These are phyloP conservation scores for Dactylonectria macrodidyma DNA, from an alignment of 2,329 filamentous ascomycete genomes.

Conservation along the genomic window DNA sequence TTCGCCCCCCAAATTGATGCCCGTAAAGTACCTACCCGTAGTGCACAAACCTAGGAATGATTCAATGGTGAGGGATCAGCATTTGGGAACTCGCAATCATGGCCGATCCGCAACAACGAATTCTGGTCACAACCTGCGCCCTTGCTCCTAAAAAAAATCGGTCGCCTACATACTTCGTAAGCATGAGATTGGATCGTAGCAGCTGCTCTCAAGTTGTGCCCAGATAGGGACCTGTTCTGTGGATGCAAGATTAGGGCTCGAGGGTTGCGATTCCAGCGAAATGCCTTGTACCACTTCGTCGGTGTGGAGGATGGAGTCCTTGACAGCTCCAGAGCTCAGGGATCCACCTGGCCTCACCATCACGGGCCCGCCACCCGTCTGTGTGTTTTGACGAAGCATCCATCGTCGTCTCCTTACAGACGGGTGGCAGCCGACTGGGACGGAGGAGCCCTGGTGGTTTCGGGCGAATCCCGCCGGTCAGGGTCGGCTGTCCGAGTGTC, in stretches of 20 bases:
- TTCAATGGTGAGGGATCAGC: constrained; percentile 1
- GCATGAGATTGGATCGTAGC: constrained; percentile 16
- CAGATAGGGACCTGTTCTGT: constrained; percentile 37
- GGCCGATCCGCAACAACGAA: not conserved
- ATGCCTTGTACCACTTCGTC: constrained; percentile 44
- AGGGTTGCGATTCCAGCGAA: constrained; percentile 42
- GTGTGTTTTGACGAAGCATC: constrained; percentile 42
- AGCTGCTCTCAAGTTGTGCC: constrained; percentile 14
- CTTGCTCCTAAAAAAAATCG: constrained; percentile 3
- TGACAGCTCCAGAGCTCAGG: constrained; percentile 40
- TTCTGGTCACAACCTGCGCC: constrained; percentile 14
- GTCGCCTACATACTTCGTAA: not conserved
- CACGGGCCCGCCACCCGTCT: constrained; percentile 44
- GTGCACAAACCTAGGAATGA: not conserved
- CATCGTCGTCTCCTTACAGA: constrained; percentile 44
- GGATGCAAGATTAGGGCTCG: constrained; percentile 50
- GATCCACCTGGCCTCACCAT: constrained; percentile 48
- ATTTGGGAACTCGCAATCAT: not conserved
- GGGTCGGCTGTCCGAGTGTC: constrained; percentile 29
- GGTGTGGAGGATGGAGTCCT: constrained; percentile 42
- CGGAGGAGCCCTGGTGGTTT: constrained; percentile 32
- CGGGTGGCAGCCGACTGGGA: constrained; percentile 33
- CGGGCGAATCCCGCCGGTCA: constrained; percentile 40
- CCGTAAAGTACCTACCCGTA: not conserved
- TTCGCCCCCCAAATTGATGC: not conserved